Percentiles rank a stretch among this genome's conserved stretches.
Conservation (phyloP, 495 filamentous ascomycete genomes). For the Lindgomyces ingoldianus region DNA sequence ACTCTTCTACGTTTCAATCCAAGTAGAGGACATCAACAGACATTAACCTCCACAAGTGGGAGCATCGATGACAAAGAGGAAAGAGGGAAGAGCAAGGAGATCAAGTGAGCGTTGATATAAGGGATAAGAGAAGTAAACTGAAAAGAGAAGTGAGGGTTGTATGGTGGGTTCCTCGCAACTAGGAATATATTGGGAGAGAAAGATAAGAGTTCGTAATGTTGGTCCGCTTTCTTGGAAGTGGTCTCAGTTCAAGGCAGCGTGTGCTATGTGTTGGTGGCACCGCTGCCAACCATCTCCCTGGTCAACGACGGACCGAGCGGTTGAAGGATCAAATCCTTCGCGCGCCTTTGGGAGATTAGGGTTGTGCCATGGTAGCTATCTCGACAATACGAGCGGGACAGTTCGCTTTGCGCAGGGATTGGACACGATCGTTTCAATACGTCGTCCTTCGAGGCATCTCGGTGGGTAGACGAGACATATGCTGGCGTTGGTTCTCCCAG, state of each 20-base stretch:
- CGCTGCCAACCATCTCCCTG: neutral
- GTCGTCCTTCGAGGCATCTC: neutral
- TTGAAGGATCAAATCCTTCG: neutral
- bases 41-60: constrained; percentile 8
- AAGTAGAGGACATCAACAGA: neutral
- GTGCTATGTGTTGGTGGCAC: neutral
- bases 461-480: neutral
- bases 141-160: neutral
- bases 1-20: neutral
- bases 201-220: too few relatives aligned
- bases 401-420: neutral
- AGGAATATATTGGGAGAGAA: too few relatives aligned
- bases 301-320: neutral
- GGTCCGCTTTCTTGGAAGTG: too few relatives aligned
- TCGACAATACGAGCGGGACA: too few relatives aligned
- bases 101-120: neutral
- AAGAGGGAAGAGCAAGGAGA: neutral
- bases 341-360: neutral
- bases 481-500: too few relatives aligned
- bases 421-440: neutral
- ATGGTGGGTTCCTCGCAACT: neutral
- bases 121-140: neutral
- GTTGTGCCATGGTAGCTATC: too few relatives aligned
- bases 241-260: too few relatives aligned
- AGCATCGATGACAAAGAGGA: neutral